phyloP scores from a whole-genome alignment of 352 stramenopile species.

The Plasmopara viticola region DNA sequence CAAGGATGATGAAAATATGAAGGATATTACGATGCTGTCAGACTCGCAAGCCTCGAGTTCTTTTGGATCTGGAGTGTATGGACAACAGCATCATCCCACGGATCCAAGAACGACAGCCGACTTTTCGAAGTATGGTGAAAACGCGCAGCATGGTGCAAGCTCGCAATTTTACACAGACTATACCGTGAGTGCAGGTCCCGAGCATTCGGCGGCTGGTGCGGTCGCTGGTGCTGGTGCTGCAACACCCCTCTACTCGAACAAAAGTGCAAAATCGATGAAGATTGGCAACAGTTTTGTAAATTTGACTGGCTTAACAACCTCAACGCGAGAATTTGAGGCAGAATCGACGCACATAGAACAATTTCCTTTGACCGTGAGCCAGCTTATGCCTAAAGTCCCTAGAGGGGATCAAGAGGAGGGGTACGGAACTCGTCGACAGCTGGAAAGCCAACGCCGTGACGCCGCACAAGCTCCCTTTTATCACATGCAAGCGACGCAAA shows the following conservation, averaged over 20 bases:
- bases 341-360: constrained; percentile 12
- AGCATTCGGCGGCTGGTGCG: constrained; percentile 6
- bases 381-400: constrained; percentile 18
- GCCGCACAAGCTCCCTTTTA: constrained; percentile 2
- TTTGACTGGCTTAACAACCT: constrained; percentile 14
- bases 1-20: constrained; percentile 17
- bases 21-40: constrained; percentile 19
- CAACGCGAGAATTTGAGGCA: constrained; percentile 14
- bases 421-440: constrained; percentile 11
- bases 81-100: constrained; percentile 4
- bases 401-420: constrained; percentile 10
- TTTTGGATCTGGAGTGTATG: constrained; percentile 4
- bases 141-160: constrained; percentile 11
- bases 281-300: constrained; percentile 21
- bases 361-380: constrained; percentile 24
- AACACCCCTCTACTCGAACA: constrained; percentile 9
- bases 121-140: constrained; percentile 20
- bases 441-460: constrained; percentile 1
- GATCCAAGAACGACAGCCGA: constrained; percentile 22
- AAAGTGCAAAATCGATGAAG: neutral
- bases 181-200: constrained; percentile 20
- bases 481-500: neutral
- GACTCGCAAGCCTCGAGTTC: constrained; percentile 22
- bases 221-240: constrained; percentile 5
- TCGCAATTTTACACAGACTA: constrained; percentile 34